A percentile compares a stretch with the other conserved stretches of the same genome.
Evolutionary conservation across 2,329 filamentous ascomycete genomes (phyloP).

Genomic region (Colletotrichum navitas): DNA sequence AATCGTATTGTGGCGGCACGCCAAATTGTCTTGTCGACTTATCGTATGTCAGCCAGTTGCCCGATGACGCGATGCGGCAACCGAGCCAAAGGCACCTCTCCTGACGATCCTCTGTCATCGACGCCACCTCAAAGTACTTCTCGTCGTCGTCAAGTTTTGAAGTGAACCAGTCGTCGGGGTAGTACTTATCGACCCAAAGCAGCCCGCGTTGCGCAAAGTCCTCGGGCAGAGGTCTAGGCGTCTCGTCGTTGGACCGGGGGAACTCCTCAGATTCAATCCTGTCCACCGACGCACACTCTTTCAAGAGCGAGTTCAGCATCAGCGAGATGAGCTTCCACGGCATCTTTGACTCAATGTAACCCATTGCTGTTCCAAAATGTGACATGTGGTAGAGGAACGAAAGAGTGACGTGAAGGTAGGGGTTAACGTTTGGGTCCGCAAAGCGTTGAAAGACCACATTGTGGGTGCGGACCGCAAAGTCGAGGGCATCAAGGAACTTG

Average conservation of each 20-base stretch:
- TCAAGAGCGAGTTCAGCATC: conserved; percentile 53
- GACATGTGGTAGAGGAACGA: no score
- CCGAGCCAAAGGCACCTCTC: conserved; percentile 69
- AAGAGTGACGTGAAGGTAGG: no score
- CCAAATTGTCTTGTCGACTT: conserved; percentile 53
- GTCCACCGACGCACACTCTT: conserved; percentile 35
- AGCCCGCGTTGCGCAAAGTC: conserved; percentile 76
- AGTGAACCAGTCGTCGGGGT: conserved; percentile 70
- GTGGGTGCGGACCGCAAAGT: no score
- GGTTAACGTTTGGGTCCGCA: no score
- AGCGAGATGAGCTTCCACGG: conserved; percentile 66
- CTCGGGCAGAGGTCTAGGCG: conserved; percentile 72
- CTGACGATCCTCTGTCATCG: conserved; percentile 62
- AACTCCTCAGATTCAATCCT: conserved; percentile 56
- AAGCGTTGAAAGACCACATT: no score
- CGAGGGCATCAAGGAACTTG: no score
- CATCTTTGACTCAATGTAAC: conserved; percentile 45
- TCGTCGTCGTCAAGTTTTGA: conserved; percentile 76
- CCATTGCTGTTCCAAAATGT: no score
- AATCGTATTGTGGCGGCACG: conserved; percentile 46
- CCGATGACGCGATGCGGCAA: conserved; percentile 57
- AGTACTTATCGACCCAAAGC: conserved; percentile 70
- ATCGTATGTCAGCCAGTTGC: conserved; percentile 63
- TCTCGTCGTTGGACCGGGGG: conserved; percentile 57
- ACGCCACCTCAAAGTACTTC: conserved; percentile 71